These are phyloP conservation scores for Cyclocybe aegerita DNA, from an alignment of 768 basidiomycete genomes.

Conservation along the genomic window DNA sequence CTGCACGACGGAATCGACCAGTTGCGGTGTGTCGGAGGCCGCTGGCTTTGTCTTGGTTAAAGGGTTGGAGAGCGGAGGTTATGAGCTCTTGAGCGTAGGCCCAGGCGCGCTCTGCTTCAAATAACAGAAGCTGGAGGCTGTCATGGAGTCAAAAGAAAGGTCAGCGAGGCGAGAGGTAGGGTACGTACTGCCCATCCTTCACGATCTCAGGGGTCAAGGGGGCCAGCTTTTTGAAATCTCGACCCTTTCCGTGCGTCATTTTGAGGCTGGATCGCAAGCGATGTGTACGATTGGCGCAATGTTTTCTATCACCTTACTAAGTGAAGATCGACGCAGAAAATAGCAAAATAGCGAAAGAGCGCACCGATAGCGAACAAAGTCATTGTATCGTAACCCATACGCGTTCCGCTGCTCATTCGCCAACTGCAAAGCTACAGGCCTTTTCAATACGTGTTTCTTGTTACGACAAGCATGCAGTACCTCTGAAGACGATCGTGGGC, in stretches of 20 bases:
- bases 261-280: slow-evolving; percentile 82
- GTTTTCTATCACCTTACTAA: slow-evolving; percentile 50
- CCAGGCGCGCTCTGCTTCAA: slow-evolving; percentile 93
- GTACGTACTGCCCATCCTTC: slow-evolving; percentile 78
- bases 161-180: slow-evolving; percentile 6
- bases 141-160: slow-evolving; percentile 4
- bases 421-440: slow-evolving; percentile 68
- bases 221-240: slow-evolving; percentile 85
- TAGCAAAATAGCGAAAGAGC: slow-evolving; percentile 9
- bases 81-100: slow-evolving; percentile 83
- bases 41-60: slow-evolving; percentile 49
- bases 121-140: slow-evolving; percentile 81
- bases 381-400: slow-evolving; percentile 90
- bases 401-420: slow-evolving; percentile 87
- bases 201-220: slow-evolving; percentile 64
- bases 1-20: slow-evolving; percentile 76
- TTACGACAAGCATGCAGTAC: slow-evolving; percentile 17
- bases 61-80: slow-evolving; percentile 47
- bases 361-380: slow-evolving; percentile 83
- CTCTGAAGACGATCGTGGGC: slow-evolving; percentile 30
- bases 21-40: slow-evolving; percentile 73
- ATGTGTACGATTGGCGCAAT: slow-evolving; percentile 90
- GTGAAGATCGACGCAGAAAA: not conserved
- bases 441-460: slow-evolving; percentile 4
- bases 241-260: slow-evolving; percentile 85